These are phyloP conservation scores for Irpex sp. DNA, from an alignment of 1,284 basidiomycete genomes.

Conservation along the genomic window DNA sequence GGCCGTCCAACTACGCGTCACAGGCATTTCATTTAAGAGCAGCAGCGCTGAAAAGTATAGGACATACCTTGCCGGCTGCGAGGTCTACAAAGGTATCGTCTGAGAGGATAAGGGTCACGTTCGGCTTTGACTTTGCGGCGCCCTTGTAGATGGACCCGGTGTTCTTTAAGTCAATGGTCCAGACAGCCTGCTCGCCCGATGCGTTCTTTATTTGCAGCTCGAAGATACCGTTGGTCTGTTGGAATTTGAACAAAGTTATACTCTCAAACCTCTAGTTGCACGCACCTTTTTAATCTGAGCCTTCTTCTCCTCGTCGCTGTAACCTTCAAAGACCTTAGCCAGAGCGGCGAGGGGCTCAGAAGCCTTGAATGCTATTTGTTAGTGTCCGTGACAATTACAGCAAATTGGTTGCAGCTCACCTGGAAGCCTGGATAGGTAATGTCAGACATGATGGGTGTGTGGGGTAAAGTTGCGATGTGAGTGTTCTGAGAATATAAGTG, in stretches of 20 bases:
- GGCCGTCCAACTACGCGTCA: slow-evolving; percentile 66
- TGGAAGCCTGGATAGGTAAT: slow-evolving; percentile 35
- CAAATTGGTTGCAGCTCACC: slow-evolving; percentile 16
- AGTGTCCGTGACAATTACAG: background rate
- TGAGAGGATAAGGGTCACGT: slow-evolving; percentile 75
- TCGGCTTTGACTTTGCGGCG: slow-evolving; percentile 65
- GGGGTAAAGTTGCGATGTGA: background rate
- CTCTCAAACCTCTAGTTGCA: background rate
- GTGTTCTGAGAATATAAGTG: background rate
- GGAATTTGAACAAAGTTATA: background rate
- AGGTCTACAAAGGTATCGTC: slow-evolving; percentile 68
- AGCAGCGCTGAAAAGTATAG: background rate
- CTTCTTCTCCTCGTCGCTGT: slow-evolving; percentile 74
- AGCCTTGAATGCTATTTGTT: slow-evolving; percentile 32
- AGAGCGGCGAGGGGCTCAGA: slow-evolving; percentile 70
- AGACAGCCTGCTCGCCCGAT: slow-evolving; percentile 72
- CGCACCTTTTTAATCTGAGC: slow-evolving; percentile 83
- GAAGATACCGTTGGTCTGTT: slow-evolving; percentile 88
- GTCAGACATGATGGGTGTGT: slow-evolving; percentile 29
- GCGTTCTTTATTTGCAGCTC: slow-evolving; percentile 84
- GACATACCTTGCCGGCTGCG: slow-evolving; percentile 62
- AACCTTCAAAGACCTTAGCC: slow-evolving; percentile 56
- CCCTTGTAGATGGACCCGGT: slow-evolving; percentile 81
- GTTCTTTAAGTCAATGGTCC: slow-evolving; percentile 98
- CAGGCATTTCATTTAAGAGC: background rate